These are phyloP conservation scores for Aquilaria sinensis DNA, from an alignment of 345 rosid genomes.

Conservation along the genomic window DNA sequence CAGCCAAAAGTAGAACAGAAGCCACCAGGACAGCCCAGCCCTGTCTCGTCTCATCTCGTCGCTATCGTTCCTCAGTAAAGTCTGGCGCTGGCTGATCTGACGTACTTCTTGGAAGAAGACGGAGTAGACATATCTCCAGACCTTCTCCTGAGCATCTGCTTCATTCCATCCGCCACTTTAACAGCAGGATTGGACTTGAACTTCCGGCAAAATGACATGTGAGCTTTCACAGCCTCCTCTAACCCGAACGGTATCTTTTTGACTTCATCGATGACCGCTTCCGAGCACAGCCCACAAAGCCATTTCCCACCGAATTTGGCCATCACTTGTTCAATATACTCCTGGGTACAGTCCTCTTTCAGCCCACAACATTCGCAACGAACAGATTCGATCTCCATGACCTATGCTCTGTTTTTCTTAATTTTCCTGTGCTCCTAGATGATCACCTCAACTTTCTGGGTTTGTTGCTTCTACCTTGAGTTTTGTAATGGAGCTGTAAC, in stretches of 20 bases:
- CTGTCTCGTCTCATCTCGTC: too few relatives aligned
- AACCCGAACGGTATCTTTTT: conserved; percentile 32
- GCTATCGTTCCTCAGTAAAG: conserved; percentile 21
- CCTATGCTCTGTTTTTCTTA: not conserved
- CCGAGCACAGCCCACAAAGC: conserved; percentile 96
- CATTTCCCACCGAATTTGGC: conserved; percentile 82
- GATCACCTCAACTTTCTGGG: not conserved
- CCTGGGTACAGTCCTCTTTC: conserved; percentile 87
- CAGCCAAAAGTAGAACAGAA: too few relatives aligned
- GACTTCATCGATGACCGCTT: conserved; percentile 79
- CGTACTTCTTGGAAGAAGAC: conserved; percentile 55
- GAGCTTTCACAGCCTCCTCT: conserved; percentile 88
- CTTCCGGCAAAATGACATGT: conserved; percentile 89
- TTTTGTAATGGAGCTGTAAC: not conserved
- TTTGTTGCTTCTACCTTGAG: not conserved
- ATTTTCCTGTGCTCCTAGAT: conserved; percentile 1
- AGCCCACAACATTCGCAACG: conserved; percentile 89
- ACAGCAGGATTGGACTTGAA: conserved; percentile 84
- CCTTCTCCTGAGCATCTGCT: conserved; percentile 89
- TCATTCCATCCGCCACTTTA: conserved; percentile 88
- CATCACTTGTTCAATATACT: conserved; percentile 66
- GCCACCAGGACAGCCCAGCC: too few relatives aligned
- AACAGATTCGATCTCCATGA: conserved; percentile 82
- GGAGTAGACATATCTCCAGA: conserved; percentile 53
- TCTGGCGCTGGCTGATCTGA: conserved; percentile 54